Percentiles rank a stretch among this genome's conserved stretches.
Evolutionary conservation across 176 grass and related monocot species (phyloP).

Genomic region (Aegilops umbellulata): DNA sequence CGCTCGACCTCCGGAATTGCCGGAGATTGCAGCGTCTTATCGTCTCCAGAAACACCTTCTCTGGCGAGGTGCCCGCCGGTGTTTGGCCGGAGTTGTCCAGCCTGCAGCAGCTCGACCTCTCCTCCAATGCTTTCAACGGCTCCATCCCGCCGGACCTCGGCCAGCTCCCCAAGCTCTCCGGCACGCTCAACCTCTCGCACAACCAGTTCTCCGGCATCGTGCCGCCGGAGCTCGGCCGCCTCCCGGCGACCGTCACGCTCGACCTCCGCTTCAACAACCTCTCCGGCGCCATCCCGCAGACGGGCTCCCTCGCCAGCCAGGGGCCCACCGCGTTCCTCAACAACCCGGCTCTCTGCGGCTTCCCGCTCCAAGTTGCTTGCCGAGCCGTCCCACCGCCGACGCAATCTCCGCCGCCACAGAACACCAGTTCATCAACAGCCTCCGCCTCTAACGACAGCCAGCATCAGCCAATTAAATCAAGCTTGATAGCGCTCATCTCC

Average conservation of each 20-base stretch:
- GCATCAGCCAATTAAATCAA: constrained; percentile 31
- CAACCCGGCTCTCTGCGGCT: constrained; percentile 83
- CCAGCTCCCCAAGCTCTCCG: constrained; percentile 49
- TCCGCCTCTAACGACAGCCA: neutral
- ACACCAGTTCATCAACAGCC: neutral
- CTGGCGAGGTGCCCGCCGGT: constrained; percentile 54
- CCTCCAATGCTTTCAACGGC: constrained; percentile 69
- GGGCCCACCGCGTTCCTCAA: constrained; percentile 81
- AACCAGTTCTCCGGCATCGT: constrained; percentile 66
- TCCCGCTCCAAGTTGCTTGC: constrained; percentile 94
- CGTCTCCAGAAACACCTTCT: constrained; percentile 49
- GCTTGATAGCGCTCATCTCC: constrained; percentile 76
- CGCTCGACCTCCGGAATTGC: constrained; percentile 60
- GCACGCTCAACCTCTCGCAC: constrained; percentile 79
- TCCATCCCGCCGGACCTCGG: constrained; percentile 76
- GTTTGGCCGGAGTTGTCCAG: constrained; percentile 70
- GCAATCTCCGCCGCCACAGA: constrained; percentile 1
- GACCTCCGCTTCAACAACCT: constrained; percentile 98
- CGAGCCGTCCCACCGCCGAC: constrained; percentile 48
- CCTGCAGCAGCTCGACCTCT: constrained; percentile 80
- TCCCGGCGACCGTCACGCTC: constrained; percentile 74
- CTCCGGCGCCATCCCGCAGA: constrained; percentile 84
- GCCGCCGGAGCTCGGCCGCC: constrained; percentile 57
- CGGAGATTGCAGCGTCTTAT: constrained; percentile 62
- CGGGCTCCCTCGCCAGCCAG: constrained; percentile 74